phyloP scores from a whole-genome alignment of 306 rosid genomes.

The Cicer pinnatifidum region DNA sequence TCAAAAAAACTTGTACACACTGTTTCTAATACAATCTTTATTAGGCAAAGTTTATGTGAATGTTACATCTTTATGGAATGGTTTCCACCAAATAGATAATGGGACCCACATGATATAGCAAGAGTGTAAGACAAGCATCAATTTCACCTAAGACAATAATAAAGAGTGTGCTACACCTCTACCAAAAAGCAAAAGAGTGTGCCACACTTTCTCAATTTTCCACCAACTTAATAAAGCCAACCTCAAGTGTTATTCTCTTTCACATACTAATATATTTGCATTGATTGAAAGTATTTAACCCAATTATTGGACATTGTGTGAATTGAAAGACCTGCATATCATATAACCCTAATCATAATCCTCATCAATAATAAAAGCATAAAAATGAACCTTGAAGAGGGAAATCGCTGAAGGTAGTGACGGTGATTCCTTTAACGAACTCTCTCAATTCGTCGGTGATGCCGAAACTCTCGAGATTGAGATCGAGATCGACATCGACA shows the following conservation, averaged over 20 bases:
- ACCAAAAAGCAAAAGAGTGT: too few relatives aligned
- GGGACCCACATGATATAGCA: too few relatives aligned
- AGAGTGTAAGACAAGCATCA: too few relatives aligned
- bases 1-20: too few relatives aligned
- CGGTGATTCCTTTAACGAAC: conserved; percentile 69
- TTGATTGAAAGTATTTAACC: not conserved
- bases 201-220: too few relatives aligned
- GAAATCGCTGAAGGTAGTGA: conserved; percentile 61
- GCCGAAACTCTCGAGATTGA: conserved; percentile 48
- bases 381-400: conserved; percentile 57
- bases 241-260: too few relatives aligned
- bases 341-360: conserved; percentile 15
- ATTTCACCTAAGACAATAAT: too few relatives aligned
- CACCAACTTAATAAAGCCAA: too few relatives aligned
- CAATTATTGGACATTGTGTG: not conserved
- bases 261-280: not conserved
- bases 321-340: not conserved
- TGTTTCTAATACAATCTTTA: not conserved
- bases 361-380: not conserved
- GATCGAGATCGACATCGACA: not conserved
- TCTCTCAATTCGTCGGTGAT: conserved; percentile 69
- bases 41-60: not conserved
- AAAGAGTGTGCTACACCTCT: too few relatives aligned
- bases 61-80: not conserved
- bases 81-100: too few relatives aligned